Conservation (phyloP, 768 basidiomycete genomes). For the Chalciporus piperatus region DNA sequence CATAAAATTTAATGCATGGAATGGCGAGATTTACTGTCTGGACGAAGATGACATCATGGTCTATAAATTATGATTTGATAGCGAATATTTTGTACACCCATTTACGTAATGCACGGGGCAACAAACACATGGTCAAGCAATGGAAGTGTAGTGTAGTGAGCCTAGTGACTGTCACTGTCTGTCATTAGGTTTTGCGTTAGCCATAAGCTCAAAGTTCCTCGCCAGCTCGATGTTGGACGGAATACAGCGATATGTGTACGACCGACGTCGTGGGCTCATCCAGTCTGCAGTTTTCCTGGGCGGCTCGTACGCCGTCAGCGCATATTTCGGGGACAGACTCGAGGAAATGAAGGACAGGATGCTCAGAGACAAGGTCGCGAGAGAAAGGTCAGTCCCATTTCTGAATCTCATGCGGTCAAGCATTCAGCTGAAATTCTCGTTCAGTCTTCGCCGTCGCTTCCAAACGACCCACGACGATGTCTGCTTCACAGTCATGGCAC, state of each 20-base stretch:
- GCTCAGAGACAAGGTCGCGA: constrained; percentile 57
- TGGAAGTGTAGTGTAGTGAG: no score
- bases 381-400: constrained; percentile 44
- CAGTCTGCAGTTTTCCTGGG: constrained; percentile 54
- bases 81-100: no score
- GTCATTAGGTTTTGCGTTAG: no score
- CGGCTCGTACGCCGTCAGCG: constrained; percentile 58
- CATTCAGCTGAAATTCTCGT: no score
- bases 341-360: constrained; percentile 65
- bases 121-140: no score
- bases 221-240: constrained; percentile 40
- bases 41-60: no score
- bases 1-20: no score
- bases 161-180: no score
- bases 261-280: constrained; percentile 44
- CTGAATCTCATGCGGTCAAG: no score
- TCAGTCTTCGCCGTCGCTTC: constrained; percentile 70
- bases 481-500: constrained; percentile 70
- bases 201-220: neutral
- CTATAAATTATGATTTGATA: no score
- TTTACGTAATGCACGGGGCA: no score
- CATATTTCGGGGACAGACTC: constrained; percentile 59
- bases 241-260: constrained; percentile 46
- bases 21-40: no score
- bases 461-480: constrained; percentile 73